These are phyloP conservation scores for Erythrobasidium yunnanense DNA, from an alignment of 768 basidiomycete species.

Conservation along the genomic window DNA sequence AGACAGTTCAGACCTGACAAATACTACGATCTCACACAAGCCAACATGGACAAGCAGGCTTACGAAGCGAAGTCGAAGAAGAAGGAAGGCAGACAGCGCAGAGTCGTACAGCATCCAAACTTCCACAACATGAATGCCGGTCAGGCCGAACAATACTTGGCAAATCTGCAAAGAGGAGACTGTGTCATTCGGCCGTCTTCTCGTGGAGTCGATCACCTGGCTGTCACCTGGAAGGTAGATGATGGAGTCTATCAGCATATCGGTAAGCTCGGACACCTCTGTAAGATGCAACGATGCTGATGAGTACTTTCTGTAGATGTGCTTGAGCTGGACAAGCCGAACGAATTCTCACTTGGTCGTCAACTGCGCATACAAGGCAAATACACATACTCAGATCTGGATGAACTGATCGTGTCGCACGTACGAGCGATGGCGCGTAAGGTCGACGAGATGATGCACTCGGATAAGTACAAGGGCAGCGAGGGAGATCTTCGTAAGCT, in stretches of 20 bases:
- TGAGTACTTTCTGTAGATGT: constrained; percentile 39
- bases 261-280: constrained; percentile 48
- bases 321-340: constrained; percentile 45
- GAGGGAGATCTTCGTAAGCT: constrained; percentile 82
- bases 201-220: constrained; percentile 81
- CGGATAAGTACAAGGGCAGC: constrained; percentile 83
- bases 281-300: not conserved
- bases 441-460: constrained; percentile 85
- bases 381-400: constrained; percentile 81
- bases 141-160: constrained; percentile 79
- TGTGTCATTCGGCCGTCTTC: constrained; percentile 94
- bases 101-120: constrained; percentile 93
- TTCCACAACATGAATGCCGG: constrained; percentile 88
- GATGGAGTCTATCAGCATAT: constrained; percentile 92
- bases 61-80: constrained; percentile 51
- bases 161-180: constrained; percentile 84
- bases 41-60: constrained; percentile 27
- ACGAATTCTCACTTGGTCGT: constrained; percentile 42
- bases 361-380: constrained; percentile 41
- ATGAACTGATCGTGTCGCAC: constrained; percentile 93
- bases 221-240: constrained; percentile 98
- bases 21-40: constrained; percentile 39
- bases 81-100: constrained; percentile 63
- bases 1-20: constrained; percentile 34
- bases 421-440: constrained; percentile 85